Evolutionary conservation across 164 flowering plant species (phyloP).

Genomic region (Santalum album): DNA sequence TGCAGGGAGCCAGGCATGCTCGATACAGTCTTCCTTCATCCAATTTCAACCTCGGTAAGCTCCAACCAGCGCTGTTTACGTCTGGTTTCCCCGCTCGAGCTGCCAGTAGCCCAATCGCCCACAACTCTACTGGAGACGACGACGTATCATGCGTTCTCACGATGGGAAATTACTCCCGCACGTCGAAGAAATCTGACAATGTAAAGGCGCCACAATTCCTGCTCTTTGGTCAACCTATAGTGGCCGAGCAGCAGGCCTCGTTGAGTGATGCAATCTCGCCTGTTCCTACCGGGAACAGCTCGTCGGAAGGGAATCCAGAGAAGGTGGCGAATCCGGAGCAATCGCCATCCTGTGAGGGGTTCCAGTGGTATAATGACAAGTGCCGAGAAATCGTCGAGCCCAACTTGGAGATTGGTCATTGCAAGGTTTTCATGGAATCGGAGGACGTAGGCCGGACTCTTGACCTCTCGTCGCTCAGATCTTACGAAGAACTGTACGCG

Average conservation of each 20-base stretch:
- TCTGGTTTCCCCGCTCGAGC: slow-evolving; percentile 23
- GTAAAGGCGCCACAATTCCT: slow-evolving; percentile 35
- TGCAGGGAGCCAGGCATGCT: slow-evolving; percentile 65
- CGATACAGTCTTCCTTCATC: slow-evolving; percentile 36
- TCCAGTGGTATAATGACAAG: slow-evolving; percentile 27
- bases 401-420: slow-evolving; percentile 38
- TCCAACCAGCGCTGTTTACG: slow-evolving; percentile 33
- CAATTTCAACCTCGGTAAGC: slow-evolving; percentile 41
- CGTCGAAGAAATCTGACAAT: slow-evolving; percentile 23
- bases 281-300: slow-evolving; percentile 30
- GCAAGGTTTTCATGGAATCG: slow-evolving; percentile 63
- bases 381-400: slow-evolving; percentile 18
- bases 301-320: slow-evolving; percentile 39
- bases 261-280: slow-evolving; percentile 31
- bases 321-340: slow-evolving; percentile 24
- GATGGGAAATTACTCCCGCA: slow-evolving; percentile 25
- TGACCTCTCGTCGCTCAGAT: slow-evolving; percentile 41
- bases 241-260: slow-evolving; percentile 52
- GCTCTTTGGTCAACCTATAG: slow-evolving; percentile 65
- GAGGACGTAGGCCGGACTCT: slow-evolving; percentile 60
- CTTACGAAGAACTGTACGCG: slow-evolving; percentile 47
- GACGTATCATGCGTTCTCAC: slow-evolving; percentile 42
- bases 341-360: slow-evolving; percentile 26
- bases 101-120: slow-evolving; percentile 12
- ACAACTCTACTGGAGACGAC: slow-evolving; percentile 22